phyloP scores from a whole-genome alignment of 2,329 filamentous ascomycete species.

The Hypoxylon sp. region DNA sequence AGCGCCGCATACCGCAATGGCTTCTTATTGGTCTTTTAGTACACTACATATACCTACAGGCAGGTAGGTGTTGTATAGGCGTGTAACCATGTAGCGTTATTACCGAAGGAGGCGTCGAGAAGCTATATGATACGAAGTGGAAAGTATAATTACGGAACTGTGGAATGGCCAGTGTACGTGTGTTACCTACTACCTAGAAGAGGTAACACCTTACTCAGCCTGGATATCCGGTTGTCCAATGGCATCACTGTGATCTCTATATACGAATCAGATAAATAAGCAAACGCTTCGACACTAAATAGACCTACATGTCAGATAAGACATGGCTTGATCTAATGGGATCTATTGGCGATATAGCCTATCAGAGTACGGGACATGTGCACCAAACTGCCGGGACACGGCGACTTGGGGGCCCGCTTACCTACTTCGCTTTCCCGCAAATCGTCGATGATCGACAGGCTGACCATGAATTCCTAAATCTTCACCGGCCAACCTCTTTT shows the following conservation, averaged over 20 bases:
- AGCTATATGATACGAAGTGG: too few species aligned
- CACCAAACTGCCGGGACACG: not conserved
- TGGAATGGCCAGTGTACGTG: too few species aligned
- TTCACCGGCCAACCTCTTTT: not conserved
- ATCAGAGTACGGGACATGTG: not conserved
- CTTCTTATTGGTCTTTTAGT: constrained; percentile 13
- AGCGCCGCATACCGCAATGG: constrained; percentile 1
- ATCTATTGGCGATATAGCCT: not conserved
- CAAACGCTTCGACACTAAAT: not conserved
- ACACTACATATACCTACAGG: not conserved
- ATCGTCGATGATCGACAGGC: not conserved
- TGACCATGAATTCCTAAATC: not conserved
- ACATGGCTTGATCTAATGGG: not conserved
- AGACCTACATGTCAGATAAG: not conserved
- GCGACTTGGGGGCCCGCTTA: not conserved
- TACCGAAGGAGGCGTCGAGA: too few species aligned
- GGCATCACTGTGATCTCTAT: not conserved
- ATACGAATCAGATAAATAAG: not conserved
- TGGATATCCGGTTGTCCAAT: not conserved
- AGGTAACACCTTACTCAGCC: not conserved
- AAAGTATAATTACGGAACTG: too few species aligned
- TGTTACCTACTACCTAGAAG: too few species aligned
- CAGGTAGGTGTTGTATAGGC: not conserved
- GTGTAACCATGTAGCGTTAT: too few species aligned
- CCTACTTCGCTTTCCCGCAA: not conserved